Evolutionary conservation across 441 rosid genomes (phyloP).

Genomic region (Jatropha multifida): DNA sequence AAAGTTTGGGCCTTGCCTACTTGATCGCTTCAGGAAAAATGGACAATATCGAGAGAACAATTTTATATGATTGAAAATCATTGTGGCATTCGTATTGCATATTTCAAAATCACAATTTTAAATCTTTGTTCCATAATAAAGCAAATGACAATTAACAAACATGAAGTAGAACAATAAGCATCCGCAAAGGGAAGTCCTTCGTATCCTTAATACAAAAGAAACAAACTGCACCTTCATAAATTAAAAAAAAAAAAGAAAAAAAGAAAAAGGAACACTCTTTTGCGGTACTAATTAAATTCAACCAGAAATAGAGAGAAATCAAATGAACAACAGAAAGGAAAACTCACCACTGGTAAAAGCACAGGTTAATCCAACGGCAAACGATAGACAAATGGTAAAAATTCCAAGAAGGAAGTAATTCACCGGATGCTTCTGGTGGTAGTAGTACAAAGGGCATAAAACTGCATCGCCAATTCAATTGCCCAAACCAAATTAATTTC

Average conservation of each 20-base stretch:
- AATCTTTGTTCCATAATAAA: not conserved
- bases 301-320: not conserved
- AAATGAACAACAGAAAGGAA: conserved; percentile 1
- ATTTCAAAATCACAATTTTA: not conserved
- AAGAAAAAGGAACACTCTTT: not conserved
- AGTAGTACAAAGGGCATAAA: conserved; percentile 72
- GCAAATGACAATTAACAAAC: not conserved
- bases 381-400: conserved; percentile 69
- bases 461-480: conserved; percentile 35
- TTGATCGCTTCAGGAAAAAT: not conserved
- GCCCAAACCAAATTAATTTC: not conserved
- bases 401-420: conserved; percentile 75
- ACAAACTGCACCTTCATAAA: not conserved
- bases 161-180: not conserved
- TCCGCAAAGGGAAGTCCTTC: not conserved
- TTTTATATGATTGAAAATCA: no score
- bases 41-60: not conserved
- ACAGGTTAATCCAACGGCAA: conserved; percentile 76
- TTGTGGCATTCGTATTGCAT: no score
- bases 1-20: not conserved
- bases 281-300: not conserved
- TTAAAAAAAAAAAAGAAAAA: not conserved
- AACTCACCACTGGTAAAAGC: conserved; percentile 73
- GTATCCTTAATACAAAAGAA: not conserved
- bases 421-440: conserved; percentile 90